Evolutionary conservation across 495 filamentous ascomycete genomes (phyloP).

Genomic region (Penicillium longicatenatum): DNA sequence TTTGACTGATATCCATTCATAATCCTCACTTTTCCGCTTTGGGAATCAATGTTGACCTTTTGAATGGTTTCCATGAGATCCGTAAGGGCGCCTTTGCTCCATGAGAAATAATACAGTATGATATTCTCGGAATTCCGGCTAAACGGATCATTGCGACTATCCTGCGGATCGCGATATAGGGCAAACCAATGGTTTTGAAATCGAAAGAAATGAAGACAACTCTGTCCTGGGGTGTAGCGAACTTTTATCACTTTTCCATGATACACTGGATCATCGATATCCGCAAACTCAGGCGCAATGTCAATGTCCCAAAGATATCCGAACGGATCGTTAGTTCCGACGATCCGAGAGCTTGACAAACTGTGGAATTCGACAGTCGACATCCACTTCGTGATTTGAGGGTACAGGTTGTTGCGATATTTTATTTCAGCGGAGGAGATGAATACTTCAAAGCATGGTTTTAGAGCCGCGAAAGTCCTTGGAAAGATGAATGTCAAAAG

Average conservation of each 20-base stretch:
- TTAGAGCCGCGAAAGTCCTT: neutral
- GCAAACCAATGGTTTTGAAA: neutral
- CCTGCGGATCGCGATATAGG: neutral
- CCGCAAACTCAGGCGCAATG: neutral
- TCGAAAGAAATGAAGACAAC: neutral
- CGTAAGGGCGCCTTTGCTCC: neutral
- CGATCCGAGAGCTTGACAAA: neutral
- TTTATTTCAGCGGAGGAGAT: slow-evolving; percentile 1
- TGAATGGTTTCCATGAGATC: neutral
- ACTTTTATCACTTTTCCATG: neutral
- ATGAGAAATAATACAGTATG: neutral
- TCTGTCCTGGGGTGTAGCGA: neutral
- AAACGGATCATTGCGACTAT: neutral
- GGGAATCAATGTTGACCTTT: neutral
- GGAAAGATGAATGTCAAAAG: slow-evolving; percentile 9
- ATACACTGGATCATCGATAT: neutral
- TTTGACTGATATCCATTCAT: neutral
- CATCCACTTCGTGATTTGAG: slow-evolving; percentile 5
- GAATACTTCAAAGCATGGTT: neutral
- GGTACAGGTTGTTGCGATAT: slow-evolving; percentile 8
- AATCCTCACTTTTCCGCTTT: neutral
- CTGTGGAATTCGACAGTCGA: slow-evolving; percentile 3
- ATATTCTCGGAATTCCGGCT: neutral
- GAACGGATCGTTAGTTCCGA: slow-evolving; percentile 3
- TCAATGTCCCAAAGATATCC: slow-evolving; percentile 6